A percentile compares a stretch with the other conserved stretches of the same genome.
Conservation (phyloP, 2,329 filamentous ascomycete genomes). For the Trichothecium roseum region DNA sequence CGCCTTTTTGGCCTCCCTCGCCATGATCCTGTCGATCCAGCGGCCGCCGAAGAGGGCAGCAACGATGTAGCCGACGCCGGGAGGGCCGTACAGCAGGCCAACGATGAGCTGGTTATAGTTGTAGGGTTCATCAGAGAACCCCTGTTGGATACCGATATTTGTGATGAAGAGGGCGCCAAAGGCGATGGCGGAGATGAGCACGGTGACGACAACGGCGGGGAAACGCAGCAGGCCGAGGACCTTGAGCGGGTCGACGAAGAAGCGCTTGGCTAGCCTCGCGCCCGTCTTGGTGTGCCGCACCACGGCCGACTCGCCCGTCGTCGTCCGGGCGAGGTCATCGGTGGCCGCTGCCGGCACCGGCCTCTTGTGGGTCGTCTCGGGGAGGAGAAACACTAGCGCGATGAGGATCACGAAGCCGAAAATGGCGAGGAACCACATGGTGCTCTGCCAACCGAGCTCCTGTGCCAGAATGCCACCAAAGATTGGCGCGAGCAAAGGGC, state of each 20-base stretch:
- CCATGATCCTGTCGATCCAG: slow-evolving; percentile 78
- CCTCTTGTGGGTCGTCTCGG: slow-evolving; percentile 43
- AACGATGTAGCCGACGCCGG: slow-evolving; percentile 61
- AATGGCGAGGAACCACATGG: slow-evolving; percentile 66
- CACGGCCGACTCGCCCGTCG: slow-evolving; percentile 52
- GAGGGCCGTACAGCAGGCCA: slow-evolving; percentile 68
- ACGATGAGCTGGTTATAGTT: slow-evolving; percentile 57
- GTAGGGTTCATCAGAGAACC: slow-evolving; percentile 59
- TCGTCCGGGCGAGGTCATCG: slow-evolving; percentile 32
- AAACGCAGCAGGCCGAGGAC: slow-evolving; percentile 65
- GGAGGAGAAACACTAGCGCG: slow-evolving; percentile 49
- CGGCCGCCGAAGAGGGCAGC: slow-evolving; percentile 59
- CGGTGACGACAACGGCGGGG: slow-evolving; percentile 61
- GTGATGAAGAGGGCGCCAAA: slow-evolving; percentile 68
- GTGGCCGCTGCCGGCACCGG: slow-evolving; percentile 6
- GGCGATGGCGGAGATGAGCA: slow-evolving; percentile 64
- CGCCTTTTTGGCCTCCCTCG: slow-evolving; percentile 59
- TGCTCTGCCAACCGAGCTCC: slow-evolving; percentile 62
- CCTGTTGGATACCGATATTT: slow-evolving; percentile 66
- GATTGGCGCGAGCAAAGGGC: slow-evolving; percentile 66
- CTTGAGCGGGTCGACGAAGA: slow-evolving; percentile 61
- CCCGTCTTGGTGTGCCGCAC: slow-evolving; percentile 43
- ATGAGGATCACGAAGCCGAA: slow-evolving; percentile 52
- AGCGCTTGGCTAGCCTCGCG: slow-evolving; percentile 39
- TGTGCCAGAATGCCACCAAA: slow-evolving; percentile 65